Conservation (phyloP, 805 yeast genomes). For the Ogataea trehalophila region DNA sequence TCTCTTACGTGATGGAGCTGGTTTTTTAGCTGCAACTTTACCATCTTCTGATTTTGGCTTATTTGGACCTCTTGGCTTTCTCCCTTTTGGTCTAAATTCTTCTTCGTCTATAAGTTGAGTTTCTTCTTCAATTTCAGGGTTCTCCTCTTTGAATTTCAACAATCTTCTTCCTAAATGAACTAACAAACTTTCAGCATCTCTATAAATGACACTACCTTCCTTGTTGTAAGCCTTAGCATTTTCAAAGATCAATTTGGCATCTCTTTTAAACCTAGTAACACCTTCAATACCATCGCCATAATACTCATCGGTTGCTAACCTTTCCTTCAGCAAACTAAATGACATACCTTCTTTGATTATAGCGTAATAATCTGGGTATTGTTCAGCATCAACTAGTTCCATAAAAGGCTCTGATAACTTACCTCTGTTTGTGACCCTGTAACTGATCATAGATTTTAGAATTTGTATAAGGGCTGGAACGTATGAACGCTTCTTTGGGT, state of each 20-base stretch:
- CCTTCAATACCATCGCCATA: conserved; percentile 44
- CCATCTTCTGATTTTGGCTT: conserved; percentile 1
- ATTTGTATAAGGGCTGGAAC: conserved; percentile 22
- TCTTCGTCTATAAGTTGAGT: conserved; percentile 9
- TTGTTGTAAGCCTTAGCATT: conserved; percentile 81
- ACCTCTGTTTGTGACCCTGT: conserved; percentile 45
- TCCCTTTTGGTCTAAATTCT: conserved; percentile 2
- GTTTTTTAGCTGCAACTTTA: conserved; percentile 1
- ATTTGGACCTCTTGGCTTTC: conserved; percentile 7
- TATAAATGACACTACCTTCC: conserved; percentile 63
- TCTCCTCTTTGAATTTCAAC: conserved; percentile 28
- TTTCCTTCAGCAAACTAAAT: conserved; percentile 50
- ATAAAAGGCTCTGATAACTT: conserved; percentile 65
- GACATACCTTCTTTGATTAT: conserved; percentile 73
- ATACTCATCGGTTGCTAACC: conserved; percentile 48
- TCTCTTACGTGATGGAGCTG: conserved; percentile 6
- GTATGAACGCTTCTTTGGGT: conserved; percentile 2
- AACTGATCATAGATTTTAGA: conserved; percentile 37
- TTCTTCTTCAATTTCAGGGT: conserved; percentile 23
- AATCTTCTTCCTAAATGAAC: conserved; percentile 43
- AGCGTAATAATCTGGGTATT: conserved; percentile 77
- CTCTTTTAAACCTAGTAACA: conserved; percentile 55
- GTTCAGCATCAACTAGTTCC: conserved; percentile 63
- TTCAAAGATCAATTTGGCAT: conserved; percentile 58
- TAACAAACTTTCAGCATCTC: conserved; percentile 62